Evolutionary conservation across 768 basidiomycete species (phyloP), one percentile per base, ranked within the genome.

Genomic region (Strobilomyces echinocephalus): DNA sequence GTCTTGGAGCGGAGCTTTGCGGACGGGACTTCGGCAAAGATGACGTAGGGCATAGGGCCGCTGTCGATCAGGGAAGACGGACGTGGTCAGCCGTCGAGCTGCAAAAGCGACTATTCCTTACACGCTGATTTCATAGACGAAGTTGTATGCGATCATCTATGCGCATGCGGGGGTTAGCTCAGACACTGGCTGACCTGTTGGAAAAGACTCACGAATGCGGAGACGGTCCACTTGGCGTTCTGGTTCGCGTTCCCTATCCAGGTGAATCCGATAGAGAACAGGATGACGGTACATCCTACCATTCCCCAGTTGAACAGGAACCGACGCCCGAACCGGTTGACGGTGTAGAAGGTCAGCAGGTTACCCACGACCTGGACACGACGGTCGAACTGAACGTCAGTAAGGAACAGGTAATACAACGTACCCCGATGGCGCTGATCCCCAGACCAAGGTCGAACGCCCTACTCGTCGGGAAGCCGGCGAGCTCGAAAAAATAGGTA

Each of bases 401-500:
- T 10, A 9, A 9, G 4, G 20, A 41, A 8, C 1, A 36, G 18
- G 16, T 34, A 3, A 36, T 0, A 7, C 0, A 47, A 49, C 49
- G 39, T 36, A 69, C 66, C 3, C 66, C 66, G 7, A 69, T 62
- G n/a, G 64, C 67, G 0, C 56, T 62, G 31, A 67, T 51, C 6
- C 67, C 65, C 18, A 67, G 38, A 12, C 69, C 68, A 5, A 72
- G 65, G 49, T 70, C 59, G 49, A 73, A 72, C 1, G 71, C 69
- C 1, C 65, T 62, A 47, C 39, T 47, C 12, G 55, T 40, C 5
- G 59, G 50, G 46, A 72, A 71, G 24, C 71, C 67, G 14, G 71
- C 63, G 34, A 73, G 71, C 53, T 72, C 68, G 35, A 72, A 71
- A 55, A 72, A 71, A 62, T 72, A 72, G 44, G 63, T 63, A 14